Percentiles rank a stretch among this genome's conserved stretches.
phyloP scores from a whole-genome alignment of 768 basidiomycete genomes.

The Amanita polypyramis region DNA sequence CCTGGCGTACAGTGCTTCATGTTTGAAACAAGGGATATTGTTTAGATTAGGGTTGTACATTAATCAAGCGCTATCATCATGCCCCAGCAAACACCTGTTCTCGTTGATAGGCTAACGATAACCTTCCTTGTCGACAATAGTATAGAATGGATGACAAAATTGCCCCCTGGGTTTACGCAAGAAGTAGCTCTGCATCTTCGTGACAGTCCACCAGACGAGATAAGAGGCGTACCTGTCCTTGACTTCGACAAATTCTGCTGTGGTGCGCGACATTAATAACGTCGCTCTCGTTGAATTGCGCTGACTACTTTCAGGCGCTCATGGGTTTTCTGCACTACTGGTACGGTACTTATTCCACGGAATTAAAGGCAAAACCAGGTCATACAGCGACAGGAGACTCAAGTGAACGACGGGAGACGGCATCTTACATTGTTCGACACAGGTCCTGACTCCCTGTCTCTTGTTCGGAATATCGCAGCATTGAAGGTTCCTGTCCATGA shows the following conservation, averaged over 20 bases:
- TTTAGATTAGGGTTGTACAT: background rate
- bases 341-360: conserved; percentile 26
- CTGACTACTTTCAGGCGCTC: conserved; percentile 42
- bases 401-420: conserved; percentile 28
- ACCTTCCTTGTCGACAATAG: conserved; percentile 70
- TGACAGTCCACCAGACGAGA: conserved; percentile 29
- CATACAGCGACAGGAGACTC: conserved; percentile 40
- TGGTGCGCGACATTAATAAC: conserved; percentile 17
- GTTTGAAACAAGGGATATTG: background rate
- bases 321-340: conserved; percentile 76
- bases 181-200: conserved; percentile 58
- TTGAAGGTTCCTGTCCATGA: conserved; percentile 43
- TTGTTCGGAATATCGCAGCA: conserved; percentile 60
- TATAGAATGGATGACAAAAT: conserved; percentile 80
- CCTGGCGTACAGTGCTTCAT: background rate
- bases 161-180: conserved; percentile 70
- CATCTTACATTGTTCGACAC: conserved; percentile 73
- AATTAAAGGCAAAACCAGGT: background rate
- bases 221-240: conserved; percentile 47
- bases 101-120: conserved; percentile 31
- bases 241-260: conserved; percentile 67
- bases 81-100: conserved; percentile 6
- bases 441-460: conserved; percentile 67
- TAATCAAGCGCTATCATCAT: background rate
- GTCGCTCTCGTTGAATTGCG: background rate